phyloP scores from a whole-genome alignment of 1,284 basidiomycete species.

The Ceratobasidium sp. region DNA sequence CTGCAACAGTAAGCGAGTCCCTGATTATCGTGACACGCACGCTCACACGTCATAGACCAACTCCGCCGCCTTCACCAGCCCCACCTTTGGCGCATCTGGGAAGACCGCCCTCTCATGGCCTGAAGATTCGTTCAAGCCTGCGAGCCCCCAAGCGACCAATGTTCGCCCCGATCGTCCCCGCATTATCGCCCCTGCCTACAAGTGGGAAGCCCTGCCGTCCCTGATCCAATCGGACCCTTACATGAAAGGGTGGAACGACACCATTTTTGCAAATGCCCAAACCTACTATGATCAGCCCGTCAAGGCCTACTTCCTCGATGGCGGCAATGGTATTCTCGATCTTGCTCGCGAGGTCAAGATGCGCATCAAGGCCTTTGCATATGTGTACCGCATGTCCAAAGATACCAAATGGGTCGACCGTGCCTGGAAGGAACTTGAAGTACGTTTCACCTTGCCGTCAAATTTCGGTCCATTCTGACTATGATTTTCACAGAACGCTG shows the following conservation, averaged over 20 bases:
- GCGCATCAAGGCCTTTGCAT: conserved; percentile 91
- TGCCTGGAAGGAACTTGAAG: conserved; percentile 81
- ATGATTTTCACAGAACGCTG: conserved; percentile 60
- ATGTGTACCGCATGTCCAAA: conserved; percentile 89
- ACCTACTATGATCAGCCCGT: conserved; percentile 66
- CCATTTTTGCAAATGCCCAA: conserved; percentile 91
- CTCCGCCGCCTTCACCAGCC: conserved; percentile 73
- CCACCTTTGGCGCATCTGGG: conserved; percentile 66
- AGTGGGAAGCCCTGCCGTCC: conserved; percentile 85
- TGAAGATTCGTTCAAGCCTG: conserved; percentile 71
- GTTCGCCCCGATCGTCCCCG: conserved; percentile 85
- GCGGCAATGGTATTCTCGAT: conserved; percentile 91
- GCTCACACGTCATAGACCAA: conserved; percentile 64
- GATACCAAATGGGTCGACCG: conserved; percentile 89
- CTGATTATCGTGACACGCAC: conserved; percentile 4
- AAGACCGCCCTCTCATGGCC: conserved; percentile 71
- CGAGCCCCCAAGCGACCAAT: conserved; percentile 62
- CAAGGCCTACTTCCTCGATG: conserved; percentile 78
- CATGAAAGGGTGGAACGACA: conserved; percentile 86
- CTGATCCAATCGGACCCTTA: conserved; percentile 88
- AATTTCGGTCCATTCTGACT: neutral
- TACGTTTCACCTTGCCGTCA: conserved; percentile 51
- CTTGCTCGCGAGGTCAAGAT: conserved; percentile 88
- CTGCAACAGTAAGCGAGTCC: conserved; percentile 70
- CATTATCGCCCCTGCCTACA: conserved; percentile 89